Base-by-base conservation (phyloP, 2,329 filamentous ascomycete species). In the Fusarium sp. region DNA sequence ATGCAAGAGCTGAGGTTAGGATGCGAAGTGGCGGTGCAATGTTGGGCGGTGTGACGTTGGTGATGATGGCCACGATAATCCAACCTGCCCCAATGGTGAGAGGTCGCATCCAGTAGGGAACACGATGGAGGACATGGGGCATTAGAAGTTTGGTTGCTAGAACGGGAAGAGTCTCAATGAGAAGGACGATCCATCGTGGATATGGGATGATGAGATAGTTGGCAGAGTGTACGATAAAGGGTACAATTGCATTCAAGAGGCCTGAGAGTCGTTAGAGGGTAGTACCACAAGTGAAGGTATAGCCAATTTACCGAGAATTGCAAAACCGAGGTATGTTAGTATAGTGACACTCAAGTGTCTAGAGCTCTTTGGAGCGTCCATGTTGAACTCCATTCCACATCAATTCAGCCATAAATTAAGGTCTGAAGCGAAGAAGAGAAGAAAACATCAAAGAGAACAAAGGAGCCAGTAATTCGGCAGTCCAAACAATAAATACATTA, bases 121-220 rank as follows among this genome's bases (percentile, higher is more conserved):
- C 57, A 33, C 71, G 57, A 41, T 72, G 69, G 33, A 80, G 63
- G 55, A 76, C 12, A 54, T 78, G 63, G 21, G 77, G 72, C 39
- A 78, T 50, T 10, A 71, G 8, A 21, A 77, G 58, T 37, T 79
- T 81, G n/a, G 67, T 62, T 12, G 64, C 39, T 9, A 81, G 57
- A 15, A 69, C 73, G 8, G 79, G 78, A 2, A 78, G 39, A 6
- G 72, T 66, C 47, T 80, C 76, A 28, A 80, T 72, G 41, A 80
- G 61, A 31, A 77, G 37, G 48, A 80, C 77, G 44, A 73, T 49
- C 49, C 76, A 74, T 33, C 75, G 72, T 3, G 78, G 73, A 43
- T 77, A 80, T 0, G 78, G 77, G 47, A 80, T 73, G 47, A 79
- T 77, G 64, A 80, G 77, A 43, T 80, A 80, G 57, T 77, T 77